Conservation (phyloP, 345 rosid genomes). For the Salix udensis region DNA sequence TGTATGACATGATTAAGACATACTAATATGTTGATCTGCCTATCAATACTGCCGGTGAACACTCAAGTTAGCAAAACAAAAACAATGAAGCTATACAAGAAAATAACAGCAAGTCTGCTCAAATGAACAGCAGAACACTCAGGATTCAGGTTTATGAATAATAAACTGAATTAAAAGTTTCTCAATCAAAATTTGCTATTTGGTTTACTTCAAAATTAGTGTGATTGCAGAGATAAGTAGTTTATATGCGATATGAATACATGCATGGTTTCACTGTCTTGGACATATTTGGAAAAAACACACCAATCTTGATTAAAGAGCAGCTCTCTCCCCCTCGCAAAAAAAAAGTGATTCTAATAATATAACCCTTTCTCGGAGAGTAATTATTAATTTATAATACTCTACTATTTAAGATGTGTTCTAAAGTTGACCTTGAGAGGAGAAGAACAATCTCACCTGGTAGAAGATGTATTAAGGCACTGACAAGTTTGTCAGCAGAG, state of each 20-base stretch:
- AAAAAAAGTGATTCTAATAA: background rate
- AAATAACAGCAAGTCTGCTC: background rate
- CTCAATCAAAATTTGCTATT: background rate
- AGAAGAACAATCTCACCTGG: conserved; percentile 60
- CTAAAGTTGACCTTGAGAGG: background rate
- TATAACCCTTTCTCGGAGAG: background rate
- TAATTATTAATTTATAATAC: background rate
- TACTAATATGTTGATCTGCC: background rate
- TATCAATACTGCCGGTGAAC: background rate
- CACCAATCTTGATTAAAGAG: too few species aligned
- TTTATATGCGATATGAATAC: background rate
- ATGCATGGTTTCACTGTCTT: too few species aligned
- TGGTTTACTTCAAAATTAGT: background rate
- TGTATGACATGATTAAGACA: background rate
- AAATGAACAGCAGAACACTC: background rate
- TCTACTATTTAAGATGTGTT: background rate
- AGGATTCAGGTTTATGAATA: background rate
- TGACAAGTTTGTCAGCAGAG: conserved; percentile 85
- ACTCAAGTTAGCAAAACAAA: too few species aligned
- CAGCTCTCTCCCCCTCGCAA: too few species aligned
- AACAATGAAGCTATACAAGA: background rate
- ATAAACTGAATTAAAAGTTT: background rate
- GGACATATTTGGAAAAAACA: too few species aligned
- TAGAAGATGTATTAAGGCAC: conserved; percentile 94
- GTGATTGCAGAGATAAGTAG: background rate